Base-by-base conservation (phyloP, 2,329 filamentous ascomycete genomes). In the Colletotrichum phormii region DNA sequence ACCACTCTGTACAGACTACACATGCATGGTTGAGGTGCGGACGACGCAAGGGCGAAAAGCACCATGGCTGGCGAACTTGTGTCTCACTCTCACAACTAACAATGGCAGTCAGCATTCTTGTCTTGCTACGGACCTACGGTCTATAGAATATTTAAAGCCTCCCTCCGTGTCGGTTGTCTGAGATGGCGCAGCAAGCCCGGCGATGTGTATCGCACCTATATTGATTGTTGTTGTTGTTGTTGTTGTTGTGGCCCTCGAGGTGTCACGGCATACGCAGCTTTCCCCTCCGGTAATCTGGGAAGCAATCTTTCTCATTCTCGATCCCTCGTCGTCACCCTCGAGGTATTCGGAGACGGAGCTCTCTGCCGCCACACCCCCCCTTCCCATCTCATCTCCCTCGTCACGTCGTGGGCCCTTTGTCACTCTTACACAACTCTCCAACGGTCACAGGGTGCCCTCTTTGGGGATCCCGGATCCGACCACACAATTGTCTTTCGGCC, bases 181-280 rank as follows among this genome's bases (percentile, higher is more conserved):
- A 66, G 68, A 71, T 13, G 62, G 24, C n/a, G 57, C 42, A 31
- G 62, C 62, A 29, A 42, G 29, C 54, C 61, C 33, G 54, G 33
- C 35, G n/a, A 42, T n/a, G n/a, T 33, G 64, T 35, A 29, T 22
- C 35, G 61, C 33, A 53, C 26, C 24, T 54, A 24, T 61, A 57
- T 58, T 69, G 42, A 49, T 35, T 69, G 51, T 63, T 63, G 49
- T 64, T 42, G 54, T 57, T 57, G 33, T 64, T 42, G 54, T 57
- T 57, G 26, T 60, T 54, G 13, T 24, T 35, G 12, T 54, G 42
- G 18, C 42, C 51, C 24, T 61, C 33, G 49, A 57, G 62, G 67
- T 72, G 61, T 26, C 62, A 73, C 71, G 35, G 35, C 71, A 72
- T 67, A 72, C 57, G 71, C 67, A 72, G 67, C 67, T 26, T 58